These are phyloP conservation scores for Amanita phalloides DNA, from an alignment of 768 basidiomycete species.

Conservation along the genomic window DNA sequence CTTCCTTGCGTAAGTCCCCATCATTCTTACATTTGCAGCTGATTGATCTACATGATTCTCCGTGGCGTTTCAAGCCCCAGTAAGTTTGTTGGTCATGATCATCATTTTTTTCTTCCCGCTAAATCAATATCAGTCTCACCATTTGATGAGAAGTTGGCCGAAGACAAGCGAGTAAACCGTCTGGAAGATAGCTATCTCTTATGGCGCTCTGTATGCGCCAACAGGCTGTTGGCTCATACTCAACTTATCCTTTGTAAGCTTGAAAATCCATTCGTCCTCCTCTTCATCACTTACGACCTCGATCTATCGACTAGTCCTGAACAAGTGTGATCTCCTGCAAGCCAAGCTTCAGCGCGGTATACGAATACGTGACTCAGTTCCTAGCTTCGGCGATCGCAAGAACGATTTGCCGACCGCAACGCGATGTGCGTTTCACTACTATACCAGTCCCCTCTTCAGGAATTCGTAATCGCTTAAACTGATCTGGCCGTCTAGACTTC, in stretches of 20 bases:
- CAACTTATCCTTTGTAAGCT: conserved; percentile 41
- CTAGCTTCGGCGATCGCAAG: conserved; percentile 62
- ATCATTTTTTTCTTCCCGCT: background rate
- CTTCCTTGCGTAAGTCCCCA: conserved; percentile 51
- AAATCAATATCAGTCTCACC: conserved; percentile 43
- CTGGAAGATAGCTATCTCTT: conserved; percentile 69
- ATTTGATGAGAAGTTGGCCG: conserved; percentile 71
- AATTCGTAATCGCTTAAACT: background rate
- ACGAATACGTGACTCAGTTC: conserved; percentile 55
- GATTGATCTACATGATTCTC: conserved; percentile 5
- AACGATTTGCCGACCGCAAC: conserved; percentile 64
- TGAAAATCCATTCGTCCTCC: background rate
- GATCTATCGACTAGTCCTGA: conserved; percentile 32
- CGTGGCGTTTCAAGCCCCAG: conserved; percentile 24
- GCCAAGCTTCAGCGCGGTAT: conserved; percentile 62
- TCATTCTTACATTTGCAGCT: background rate
- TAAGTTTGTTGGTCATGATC: conserved; percentile 14
- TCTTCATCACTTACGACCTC: background rate
- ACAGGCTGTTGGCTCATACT: conserved; percentile 49
- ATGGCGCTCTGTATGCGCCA: conserved; percentile 66
- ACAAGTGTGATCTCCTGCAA: conserved; percentile 65
- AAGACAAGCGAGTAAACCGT: conserved; percentile 60
- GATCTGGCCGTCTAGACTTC: conserved; percentile 40
- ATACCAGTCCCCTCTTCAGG: background rate
- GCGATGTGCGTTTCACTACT: conserved; percentile 38